These are phyloP conservation scores for Scopulariopsis brevicaulis DNA, from an alignment of 2,329 filamentous ascomycete species.

Conservation along the genomic window DNA sequence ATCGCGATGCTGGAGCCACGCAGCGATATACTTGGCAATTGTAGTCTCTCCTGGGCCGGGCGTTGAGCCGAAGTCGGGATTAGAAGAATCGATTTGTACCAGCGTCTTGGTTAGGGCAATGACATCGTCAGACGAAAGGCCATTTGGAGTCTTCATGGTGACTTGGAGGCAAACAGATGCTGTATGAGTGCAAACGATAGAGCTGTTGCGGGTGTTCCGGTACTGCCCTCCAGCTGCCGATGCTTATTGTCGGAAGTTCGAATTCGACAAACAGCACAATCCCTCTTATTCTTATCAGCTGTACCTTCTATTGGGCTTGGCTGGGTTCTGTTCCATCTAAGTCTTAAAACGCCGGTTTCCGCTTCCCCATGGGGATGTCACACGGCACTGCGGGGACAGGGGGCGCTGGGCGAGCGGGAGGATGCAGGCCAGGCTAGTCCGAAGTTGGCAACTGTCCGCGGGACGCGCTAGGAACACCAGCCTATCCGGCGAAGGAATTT, in stretches of 20 bases:
- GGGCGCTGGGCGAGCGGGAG: neutral
- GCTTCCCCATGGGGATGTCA: neutral
- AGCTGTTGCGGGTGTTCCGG: neutral
- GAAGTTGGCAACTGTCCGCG: neutral
- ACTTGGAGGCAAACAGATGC: neutral
- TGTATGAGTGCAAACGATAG: neutral
- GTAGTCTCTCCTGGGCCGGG: conserved; percentile 31
- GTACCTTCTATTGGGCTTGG: neutral
- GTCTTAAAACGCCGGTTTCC: neutral
- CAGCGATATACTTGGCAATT: conserved; percentile 31
- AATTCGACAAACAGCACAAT: neutral
- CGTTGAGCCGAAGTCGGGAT: conserved; percentile 25
- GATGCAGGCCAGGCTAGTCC: neutral
- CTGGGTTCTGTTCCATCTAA: neutral
- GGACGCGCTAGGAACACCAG: neutral
- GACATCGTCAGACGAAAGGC: conserved; percentile 21
- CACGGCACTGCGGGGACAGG: neutral
- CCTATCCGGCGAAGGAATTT: neutral
- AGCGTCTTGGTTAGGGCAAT: conserved; percentile 29
- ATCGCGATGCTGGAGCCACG: conserved; percentile 38
- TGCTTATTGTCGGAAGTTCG: neutral
- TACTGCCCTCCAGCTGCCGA: neutral
- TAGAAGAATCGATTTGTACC: conserved; percentile 37
- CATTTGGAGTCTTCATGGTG: neutral
- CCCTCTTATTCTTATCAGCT: neutral